Evolutionary conservation across 495 filamentous ascomycete genomes (phyloP), one percentile per base, ranked within the genome.

Genomic region (Aspergillus asperescens): DNA sequence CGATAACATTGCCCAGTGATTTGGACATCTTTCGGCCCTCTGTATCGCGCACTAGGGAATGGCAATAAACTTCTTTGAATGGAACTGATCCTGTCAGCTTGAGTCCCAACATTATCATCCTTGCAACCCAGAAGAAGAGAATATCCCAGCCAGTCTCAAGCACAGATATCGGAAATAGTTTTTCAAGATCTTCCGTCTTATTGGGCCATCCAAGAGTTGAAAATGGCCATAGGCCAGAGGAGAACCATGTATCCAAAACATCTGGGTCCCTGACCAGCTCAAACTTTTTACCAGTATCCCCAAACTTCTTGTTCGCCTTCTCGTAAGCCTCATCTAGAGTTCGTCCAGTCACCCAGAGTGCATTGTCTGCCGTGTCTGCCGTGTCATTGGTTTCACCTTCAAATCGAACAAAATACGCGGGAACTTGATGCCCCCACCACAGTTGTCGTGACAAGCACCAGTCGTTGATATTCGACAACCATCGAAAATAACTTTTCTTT

Each of bases 121-220:
- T 70, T 15, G 80, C 82, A 48, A 90, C 83, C 88, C 88, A 92
- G 81, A 90, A 90, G 76, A 88, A 85, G 7, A 92, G 69, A 60
- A 92, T 92, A 69, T 92, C 85, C 87, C 87, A 90, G 16, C 88
- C 88, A 12, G 87, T 90, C 66, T 92, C 87, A 43, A 91, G 69
- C 39, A 88, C 70, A 51, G 77, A 82, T 7, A 85, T 90, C 10
- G 88, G 87, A 68, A 84, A 90, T 50, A 89, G 71, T 44, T 82
- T 82, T 68, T 82, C 74, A 42, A 85, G 65, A 62, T 89, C 85
- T 44, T 74, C 66, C 7, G 78, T 84, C 60, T 87, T 68, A 39
- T 81, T 74, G 44, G 87, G 87, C 87, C 87, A 91, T 13, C 88
- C 88, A 29, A 90, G 75, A 27, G 84, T 89, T 20, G 81, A 82